phyloP scores from a whole-genome alignment of 2,329 filamentous ascomycete genomes.

The Penicillium sp. region DNA sequence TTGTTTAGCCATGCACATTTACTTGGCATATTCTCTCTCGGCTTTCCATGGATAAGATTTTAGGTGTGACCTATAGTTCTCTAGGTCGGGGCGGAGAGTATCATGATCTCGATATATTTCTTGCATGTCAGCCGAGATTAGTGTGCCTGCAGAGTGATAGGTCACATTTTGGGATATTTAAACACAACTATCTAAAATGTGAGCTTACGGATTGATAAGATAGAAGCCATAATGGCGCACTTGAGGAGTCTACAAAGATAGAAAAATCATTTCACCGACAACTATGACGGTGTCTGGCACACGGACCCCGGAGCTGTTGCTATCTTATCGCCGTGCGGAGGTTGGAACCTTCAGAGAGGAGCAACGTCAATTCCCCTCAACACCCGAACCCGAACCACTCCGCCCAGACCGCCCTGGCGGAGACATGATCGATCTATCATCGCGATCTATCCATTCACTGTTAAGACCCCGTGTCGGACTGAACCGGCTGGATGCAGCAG shows the following conservation, averaged over 20 bases:
- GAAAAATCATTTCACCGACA: not conserved
- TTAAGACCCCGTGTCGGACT: conserved; percentile 34
- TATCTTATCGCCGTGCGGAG: conserved; percentile 38
- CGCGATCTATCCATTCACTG: conserved; percentile 19
- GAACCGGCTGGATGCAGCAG: conserved; percentile 53
- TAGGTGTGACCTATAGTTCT: too few species aligned
- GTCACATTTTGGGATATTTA: not conserved
- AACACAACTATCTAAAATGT: not conserved
- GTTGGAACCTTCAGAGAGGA: conserved; percentile 18
- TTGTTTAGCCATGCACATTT: not conserved
- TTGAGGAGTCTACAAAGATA: not conserved
- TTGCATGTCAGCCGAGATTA: not conserved
- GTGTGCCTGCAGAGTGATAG: not conserved
- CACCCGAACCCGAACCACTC: conserved; percentile 16
- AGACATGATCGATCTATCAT: conserved; percentile 24
- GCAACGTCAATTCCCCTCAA: conserved; percentile 32
- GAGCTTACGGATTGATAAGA: not conserved
- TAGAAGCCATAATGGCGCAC: too few species aligned
- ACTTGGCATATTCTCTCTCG: not conserved
- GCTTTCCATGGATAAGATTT: not conserved
- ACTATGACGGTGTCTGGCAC: not conserved
- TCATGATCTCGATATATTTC: not conserved
- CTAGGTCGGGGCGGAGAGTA: too few species aligned
- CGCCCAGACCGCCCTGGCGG: conserved; percentile 15
- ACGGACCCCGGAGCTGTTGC: conserved; percentile 17